A percentile compares a stretch with the other conserved stretches of the same genome.
These are phyloP conservation scores for Bremia lactucae DNA, from an alignment of 352 stramenopile genomes.

Conservation along the genomic window DNA sequence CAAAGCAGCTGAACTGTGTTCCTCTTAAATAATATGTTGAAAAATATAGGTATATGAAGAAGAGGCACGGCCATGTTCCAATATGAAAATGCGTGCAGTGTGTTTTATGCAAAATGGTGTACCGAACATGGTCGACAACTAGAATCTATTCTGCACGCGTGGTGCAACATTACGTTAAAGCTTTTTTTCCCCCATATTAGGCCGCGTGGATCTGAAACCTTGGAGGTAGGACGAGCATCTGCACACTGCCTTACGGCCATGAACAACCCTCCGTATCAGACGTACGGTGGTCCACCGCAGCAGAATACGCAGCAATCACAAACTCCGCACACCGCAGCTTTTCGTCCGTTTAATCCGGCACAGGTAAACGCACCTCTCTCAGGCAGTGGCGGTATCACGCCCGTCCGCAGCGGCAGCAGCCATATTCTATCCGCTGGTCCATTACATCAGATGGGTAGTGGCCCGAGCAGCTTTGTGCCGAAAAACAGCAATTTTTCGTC, in stretches of 20 bases:
- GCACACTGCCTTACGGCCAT: conserved; percentile 9
- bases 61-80: no score
- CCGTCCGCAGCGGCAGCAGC: conserved; percentile 12
- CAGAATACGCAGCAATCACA: conserved; percentile 28
- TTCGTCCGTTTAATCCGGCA: conserved; percentile 59
- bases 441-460: conserved; percentile 17
- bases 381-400: conserved; percentile 14
- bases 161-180: no score
- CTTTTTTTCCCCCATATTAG: not conserved
- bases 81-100: no score
- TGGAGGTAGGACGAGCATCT: conserved; percentile 3
- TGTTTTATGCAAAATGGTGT: no score
- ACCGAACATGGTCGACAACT: no score
- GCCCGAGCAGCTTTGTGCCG: conserved; percentile 19
- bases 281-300: conserved; percentile 35
- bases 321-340: conserved; percentile 25
- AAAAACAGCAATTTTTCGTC: conserved; percentile 20
- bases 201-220: conserved; percentile 18
- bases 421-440: conserved; percentile 11
- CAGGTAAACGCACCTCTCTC: conserved; percentile 32
- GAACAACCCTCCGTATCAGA: conserved; percentile 41
- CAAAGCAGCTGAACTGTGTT: no score
- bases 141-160: no score
- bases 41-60: no score
- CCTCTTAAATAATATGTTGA: no score